Conservation (phyloP, 257 asterid genomes). For the Striga asiatica region DNA sequence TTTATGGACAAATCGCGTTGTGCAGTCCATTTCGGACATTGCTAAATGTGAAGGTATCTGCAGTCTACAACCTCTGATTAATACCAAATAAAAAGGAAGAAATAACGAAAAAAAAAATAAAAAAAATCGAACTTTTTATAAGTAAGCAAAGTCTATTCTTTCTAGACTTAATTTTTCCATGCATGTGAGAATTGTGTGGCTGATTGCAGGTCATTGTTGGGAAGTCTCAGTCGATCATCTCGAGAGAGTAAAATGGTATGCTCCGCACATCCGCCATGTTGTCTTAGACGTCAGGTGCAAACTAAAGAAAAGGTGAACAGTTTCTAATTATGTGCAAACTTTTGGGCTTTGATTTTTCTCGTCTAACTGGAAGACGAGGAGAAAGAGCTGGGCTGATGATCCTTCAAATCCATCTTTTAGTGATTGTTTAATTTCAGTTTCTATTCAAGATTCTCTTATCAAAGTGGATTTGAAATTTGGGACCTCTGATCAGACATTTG, state of each 20-base stretch:
- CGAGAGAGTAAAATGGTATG: constrained; percentile 95
- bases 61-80: neutral
- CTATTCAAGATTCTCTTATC: no score
- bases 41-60: constrained; percentile 51
- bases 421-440: no score
- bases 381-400: no score
- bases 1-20: constrained; percentile 46
- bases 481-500: no score
- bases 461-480: no score
- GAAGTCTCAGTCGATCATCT: constrained; percentile 56
- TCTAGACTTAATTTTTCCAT: neutral
- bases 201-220: constrained; percentile 55
- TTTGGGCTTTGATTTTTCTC: no score
- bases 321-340: no score
- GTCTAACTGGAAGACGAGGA: no score
- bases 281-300: constrained; percentile 74
- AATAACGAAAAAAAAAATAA: no score
- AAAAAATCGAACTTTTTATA: neutral
- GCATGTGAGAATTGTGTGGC: neutral
- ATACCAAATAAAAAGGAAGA: neutral
- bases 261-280: constrained; percentile 86
- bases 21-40: constrained; percentile 43
- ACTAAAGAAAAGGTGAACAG: constrained; percentile 8
- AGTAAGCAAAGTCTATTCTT: neutral
- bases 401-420: no score